Evolutionary conservation across 192 early-diverging fungal species (phyloP).

Genomic region (Piromyces sp.): DNA sequence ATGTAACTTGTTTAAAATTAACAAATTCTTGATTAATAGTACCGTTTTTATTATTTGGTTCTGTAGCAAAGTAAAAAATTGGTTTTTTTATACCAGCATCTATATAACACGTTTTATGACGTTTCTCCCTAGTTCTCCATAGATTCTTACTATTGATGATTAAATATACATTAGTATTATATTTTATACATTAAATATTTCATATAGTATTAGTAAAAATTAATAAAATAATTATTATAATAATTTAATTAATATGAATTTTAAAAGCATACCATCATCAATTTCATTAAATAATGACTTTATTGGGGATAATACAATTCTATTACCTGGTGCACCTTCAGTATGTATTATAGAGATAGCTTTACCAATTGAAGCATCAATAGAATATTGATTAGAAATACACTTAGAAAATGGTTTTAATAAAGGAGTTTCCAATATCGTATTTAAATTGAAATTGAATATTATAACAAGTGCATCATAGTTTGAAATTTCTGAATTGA

Average conservation of each 20-base stretch:
- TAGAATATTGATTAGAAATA: not conserved
- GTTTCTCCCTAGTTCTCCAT: not conserved
- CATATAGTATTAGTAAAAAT: too few relatives aligned
- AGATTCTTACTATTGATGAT: not conserved
- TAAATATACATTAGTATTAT: too few relatives aligned
- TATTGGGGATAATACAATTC: not conserved
- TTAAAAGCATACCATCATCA: not conserved
- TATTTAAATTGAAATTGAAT: not conserved
- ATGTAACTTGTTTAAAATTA: not conserved
- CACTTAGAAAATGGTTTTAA: not conserved
- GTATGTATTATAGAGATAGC: not conserved
- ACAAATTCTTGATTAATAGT: not conserved
- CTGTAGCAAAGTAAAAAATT: not conserved
- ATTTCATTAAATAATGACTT: not conserved
- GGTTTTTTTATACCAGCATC: not conserved
- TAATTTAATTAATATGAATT: too few relatives aligned
- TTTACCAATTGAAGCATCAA: not conserved
- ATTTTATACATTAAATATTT: too few relatives aligned
- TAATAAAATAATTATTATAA: too few relatives aligned
- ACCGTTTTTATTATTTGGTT: not conserved
- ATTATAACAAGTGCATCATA: not conserved
- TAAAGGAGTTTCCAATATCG: not conserved
- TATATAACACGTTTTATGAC: not conserved
- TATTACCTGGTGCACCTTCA: not conserved
- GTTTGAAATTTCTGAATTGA: not conserved